Base-by-base conservation (phyloP, 2,329 filamentous ascomycete species). In the Periconia digitata region DNA sequence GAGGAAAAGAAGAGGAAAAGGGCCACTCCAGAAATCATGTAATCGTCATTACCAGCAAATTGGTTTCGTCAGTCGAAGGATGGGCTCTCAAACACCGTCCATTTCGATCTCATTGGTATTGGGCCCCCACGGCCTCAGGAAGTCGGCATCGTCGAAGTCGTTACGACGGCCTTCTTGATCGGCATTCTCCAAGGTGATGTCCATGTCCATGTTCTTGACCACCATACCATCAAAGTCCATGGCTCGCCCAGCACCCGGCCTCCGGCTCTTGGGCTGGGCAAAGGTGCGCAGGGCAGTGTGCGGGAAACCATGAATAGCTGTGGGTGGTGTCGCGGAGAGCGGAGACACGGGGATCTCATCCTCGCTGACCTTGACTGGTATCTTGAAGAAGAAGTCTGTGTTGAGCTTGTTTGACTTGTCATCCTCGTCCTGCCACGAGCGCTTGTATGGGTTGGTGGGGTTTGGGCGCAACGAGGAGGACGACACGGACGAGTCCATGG, bases 71-170 rank as follows among this genome's bases (percentile, higher is more conserved):
- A 12, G 16, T 39, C 3, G 7, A 37, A 8, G 16, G 18, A 37
- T 13, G 35, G 35, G 18, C 6, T 3, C n/a, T 43, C 17, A 43
- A 8, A 43, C 40, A 34, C 40, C 40, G 16, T 27, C 24, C 38
- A 40, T 40, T 8, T 40, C 38, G 22, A 40, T 27, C 21, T 40
- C 38, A 24, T n/a, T 40, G 10, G 20, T n/a, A 40, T 21, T 23
- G n/a, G n/a, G n/a, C 21, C 21, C 22, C 21, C 16, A 37, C 35
- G 38, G 38, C 8, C 24, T 20, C 53, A 76, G 48, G 41, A 90
- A 90, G 1, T 81, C 77, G 0, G 86, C 86, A 49, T 90, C 87
- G 48, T 80, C 84, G 65, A 90, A 90, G 64, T 90, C 85, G 44
- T 55, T 71, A 58, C 71, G 71, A 71, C 53, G 68, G 51, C 54